Evolutionary conservation across 805 yeast species (phyloP).

Genomic region (Lipomyces lipofer): DNA sequence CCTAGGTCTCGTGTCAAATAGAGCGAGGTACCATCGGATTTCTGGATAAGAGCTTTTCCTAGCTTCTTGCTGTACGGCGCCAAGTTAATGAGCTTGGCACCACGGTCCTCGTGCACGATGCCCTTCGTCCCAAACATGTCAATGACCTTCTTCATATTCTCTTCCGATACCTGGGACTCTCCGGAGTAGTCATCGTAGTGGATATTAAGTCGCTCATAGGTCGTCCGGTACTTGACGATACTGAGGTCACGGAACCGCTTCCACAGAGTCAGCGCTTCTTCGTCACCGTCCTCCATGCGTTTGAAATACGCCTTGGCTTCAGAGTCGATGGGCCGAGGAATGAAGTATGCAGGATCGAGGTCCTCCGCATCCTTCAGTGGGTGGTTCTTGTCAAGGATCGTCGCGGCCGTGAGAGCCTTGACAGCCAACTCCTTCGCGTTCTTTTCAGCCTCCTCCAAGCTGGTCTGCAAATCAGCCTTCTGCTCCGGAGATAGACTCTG

Average conservation of each 20-base stretch:
- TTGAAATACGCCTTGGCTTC: conserved; percentile 85
- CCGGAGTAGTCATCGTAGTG: conserved; percentile 88
- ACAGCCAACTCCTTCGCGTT: conserved; percentile 24
- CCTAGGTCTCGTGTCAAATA: conserved; percentile 96
- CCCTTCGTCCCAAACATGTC: conserved; percentile 63
- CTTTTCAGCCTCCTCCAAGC: conserved; percentile 8
- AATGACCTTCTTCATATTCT: conserved; percentile 65
- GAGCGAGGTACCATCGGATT: conserved; percentile 92
- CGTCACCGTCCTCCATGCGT: conserved; percentile 92
- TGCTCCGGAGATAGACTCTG: conserved; percentile 30
- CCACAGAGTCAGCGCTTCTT: conserved; percentile 76
- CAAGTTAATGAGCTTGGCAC: conserved; percentile 86
- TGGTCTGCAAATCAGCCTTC: conserved; percentile 32
- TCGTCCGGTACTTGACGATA: conserved; percentile 78
- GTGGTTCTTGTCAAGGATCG: conserved; percentile 15
- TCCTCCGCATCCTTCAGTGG: conserved; percentile 6
- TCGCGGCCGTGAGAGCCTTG: conserved; percentile 18
- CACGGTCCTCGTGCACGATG: conserved; percentile 80
- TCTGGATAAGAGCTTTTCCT: conserved; percentile 89
- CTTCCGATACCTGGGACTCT: conserved; percentile 87
- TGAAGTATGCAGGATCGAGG: conserved; percentile 18
- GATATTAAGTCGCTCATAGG: conserved; percentile 91
- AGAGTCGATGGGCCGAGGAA: conserved; percentile 57
- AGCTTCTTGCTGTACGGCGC: conserved; percentile 83
- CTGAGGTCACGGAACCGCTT: conserved; percentile 85